These are phyloP conservation scores for Saprolegnia diclina DNA, from an alignment of 352 stramenopile genomes.

Conservation along the genomic window DNA sequence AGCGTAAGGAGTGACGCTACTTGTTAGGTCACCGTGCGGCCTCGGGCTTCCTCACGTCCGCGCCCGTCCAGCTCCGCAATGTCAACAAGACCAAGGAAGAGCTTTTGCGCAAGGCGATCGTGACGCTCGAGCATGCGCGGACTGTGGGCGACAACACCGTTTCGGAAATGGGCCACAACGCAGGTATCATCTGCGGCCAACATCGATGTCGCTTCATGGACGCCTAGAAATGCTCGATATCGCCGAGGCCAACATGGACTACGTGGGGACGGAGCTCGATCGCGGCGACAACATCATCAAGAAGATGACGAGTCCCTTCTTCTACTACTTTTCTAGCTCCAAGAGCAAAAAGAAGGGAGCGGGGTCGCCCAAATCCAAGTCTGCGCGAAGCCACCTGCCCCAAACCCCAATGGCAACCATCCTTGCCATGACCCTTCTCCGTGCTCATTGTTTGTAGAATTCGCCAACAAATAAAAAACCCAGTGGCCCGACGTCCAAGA, in stretches of 20 bases:
- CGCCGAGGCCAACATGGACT: slow-evolving; percentile 53
- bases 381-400: not conserved
- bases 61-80: slow-evolving; percentile 66
- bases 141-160: slow-evolving; percentile 58
- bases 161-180: slow-evolving; percentile 65
- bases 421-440: not conserved
- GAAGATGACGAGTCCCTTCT: slow-evolving; percentile 58
- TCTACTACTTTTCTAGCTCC: slow-evolving; percentile 63
- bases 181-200: slow-evolving; percentile 30
- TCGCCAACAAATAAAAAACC: not conserved
- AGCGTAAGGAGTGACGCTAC: not conserved
- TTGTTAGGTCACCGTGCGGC: slow-evolving; percentile 27
- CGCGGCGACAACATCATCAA: slow-evolving; percentile 66
- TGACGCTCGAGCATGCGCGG: slow-evolving; percentile 68
- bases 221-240: slow-evolving; percentile 60
- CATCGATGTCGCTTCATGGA: not conserved
- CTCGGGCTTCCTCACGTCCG: slow-evolving; percentile 31
- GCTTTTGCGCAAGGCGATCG: slow-evolving; percentile 61
- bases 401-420: not conserved
- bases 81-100: slow-evolving; percentile 52
- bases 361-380: slow-evolving; percentile 11
- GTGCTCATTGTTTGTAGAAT: not conserved
- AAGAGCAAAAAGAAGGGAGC: slow-evolving; percentile 10
- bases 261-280: slow-evolving; percentile 58
- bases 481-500: not conserved